Conservation (phyloP, 2,329 filamentous ascomycete genomes). For the Lasiodiplodia sp. region DNA sequence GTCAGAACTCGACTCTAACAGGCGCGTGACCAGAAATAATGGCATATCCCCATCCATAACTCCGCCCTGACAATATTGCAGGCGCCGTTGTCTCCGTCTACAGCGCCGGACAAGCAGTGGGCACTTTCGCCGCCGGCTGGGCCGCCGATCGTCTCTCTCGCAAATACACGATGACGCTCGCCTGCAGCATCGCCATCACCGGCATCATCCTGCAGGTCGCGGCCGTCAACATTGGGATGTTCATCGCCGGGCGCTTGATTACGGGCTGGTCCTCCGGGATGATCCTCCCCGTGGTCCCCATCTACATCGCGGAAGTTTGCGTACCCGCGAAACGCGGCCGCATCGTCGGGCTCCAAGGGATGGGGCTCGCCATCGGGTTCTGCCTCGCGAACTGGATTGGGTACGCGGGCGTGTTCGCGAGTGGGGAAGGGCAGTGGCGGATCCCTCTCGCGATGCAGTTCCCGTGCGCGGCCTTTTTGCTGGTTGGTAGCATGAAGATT, state of each 20-base stretch:
- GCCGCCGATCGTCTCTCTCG: constrained; percentile 33
- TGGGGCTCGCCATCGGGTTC: constrained; percentile 64
- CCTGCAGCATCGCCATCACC: constrained; percentile 3
- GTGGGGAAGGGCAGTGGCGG: constrained; percentile 72
- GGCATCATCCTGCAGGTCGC: constrained; percentile 13
- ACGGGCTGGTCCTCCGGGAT: constrained; percentile 22
- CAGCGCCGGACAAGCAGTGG: constrained; percentile 8
- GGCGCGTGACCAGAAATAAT: too few species aligned
- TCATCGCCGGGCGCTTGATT: constrained; percentile 24
- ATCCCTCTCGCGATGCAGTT: constrained; percentile 58
- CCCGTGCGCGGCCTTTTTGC: constrained; percentile 34
- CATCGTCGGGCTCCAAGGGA: constrained; percentile 57
- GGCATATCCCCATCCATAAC: background rate
- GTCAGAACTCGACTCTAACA: background rate
- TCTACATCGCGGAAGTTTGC: constrained; percentile 29
- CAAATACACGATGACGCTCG: constrained; percentile 31
- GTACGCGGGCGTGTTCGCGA: constrained; percentile 66
- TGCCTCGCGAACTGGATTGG: constrained; percentile 10
- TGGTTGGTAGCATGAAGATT: constrained; percentile 68
- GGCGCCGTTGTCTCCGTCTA: constrained; percentile 11
- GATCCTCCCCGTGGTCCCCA: constrained; percentile 27
- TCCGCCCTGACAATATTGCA: background rate
- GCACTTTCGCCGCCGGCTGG: constrained; percentile 1
- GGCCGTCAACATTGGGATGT: constrained; percentile 30
- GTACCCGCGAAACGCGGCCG: constrained; percentile 11